phyloP scores from a whole-genome alignment of 1,284 basidiomycete genomes.

The Pascua guehoae region DNA sequence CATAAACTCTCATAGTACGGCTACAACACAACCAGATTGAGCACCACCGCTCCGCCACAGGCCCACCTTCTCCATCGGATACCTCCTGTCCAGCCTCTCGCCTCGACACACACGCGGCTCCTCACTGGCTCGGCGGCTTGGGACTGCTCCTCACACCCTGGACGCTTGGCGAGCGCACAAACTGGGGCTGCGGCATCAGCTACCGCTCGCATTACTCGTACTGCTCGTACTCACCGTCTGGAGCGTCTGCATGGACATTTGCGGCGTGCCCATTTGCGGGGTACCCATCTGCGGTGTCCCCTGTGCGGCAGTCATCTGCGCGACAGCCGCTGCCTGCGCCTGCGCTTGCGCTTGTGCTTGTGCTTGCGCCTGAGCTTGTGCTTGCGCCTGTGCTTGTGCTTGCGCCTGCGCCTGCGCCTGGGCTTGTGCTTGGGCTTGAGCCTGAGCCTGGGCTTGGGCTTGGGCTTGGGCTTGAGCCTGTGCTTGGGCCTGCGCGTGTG shows the following conservation, averaged over 20 bases:
- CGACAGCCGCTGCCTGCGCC: neutral
- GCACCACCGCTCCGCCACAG: no score
- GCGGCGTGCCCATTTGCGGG: constrained; percentile 9
- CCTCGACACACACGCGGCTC: neutral
- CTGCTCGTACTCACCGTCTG: constrained; percentile 7
- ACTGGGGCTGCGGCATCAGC: constrained; percentile 6
- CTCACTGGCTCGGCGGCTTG: constrained; percentile 9
- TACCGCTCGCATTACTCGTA: neutral
- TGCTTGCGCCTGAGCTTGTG: constrained; percentile 2
- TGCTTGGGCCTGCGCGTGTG: constrained; percentile 7
- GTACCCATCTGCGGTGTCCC: constrained; percentile 6
- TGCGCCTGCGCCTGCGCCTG: constrained; percentile 8
- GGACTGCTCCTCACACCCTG: constrained; percentile 12
- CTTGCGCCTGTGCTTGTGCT: constrained; percentile 7
- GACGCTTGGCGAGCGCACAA: constrained; percentile 13
- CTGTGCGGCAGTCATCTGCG: neutral
- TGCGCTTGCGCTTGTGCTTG: constrained; percentile 3
- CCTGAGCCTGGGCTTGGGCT: constrained; percentile 19
- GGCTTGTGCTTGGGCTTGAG: constrained; percentile 8
- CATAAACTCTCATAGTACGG: no score
- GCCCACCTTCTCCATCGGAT: no score
- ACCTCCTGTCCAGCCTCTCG: no score
- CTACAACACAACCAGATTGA: no score
- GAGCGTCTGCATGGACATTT: constrained; percentile 12
- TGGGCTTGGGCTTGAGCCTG: constrained; percentile 14